A percentile compares a stretch with the other conserved stretches of the same genome.
These are phyloP conservation scores for Lepidium africanum DNA, from an alignment of 345 rosid species.

Conservation along the genomic window DNA sequence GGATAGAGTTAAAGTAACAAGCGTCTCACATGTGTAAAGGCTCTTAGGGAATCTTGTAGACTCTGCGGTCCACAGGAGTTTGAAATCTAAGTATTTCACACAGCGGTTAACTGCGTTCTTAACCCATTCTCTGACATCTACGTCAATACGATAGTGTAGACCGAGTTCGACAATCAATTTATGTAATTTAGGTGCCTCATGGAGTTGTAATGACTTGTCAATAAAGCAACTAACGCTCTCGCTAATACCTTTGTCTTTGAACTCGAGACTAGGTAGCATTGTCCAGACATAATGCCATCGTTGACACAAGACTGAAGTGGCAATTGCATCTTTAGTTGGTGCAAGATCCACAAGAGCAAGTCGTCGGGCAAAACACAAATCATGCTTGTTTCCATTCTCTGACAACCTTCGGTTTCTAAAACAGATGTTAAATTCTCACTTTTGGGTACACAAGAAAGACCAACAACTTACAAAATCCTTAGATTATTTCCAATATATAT, in stretches of 20 bases:
- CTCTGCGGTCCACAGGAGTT: background rate
- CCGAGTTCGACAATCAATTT: background rate
- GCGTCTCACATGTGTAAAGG: background rate
- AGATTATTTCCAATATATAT: no score
- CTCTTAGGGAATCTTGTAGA: background rate
- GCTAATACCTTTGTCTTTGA: background rate
- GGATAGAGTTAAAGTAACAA: background rate
- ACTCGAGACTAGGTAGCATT: background rate
- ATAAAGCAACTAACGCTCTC: no score
- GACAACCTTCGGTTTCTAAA: no score
- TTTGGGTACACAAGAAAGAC: no score
- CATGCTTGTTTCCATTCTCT: background rate
- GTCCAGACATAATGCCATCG: background rate
- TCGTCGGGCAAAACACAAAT: background rate
- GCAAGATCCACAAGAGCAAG: background rate
- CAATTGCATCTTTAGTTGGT: background rate
- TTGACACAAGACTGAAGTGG: background rate
- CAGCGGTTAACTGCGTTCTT: background rate
- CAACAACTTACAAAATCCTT: no score
- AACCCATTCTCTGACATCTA: background rate
- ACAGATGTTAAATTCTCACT: no score
- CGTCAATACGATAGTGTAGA: background rate
- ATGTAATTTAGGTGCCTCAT: background rate
- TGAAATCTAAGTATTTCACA: background rate
- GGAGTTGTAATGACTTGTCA: no score